Conservation (phyloP, 805 yeast species). For the Starmera dryadoides region DNA sequence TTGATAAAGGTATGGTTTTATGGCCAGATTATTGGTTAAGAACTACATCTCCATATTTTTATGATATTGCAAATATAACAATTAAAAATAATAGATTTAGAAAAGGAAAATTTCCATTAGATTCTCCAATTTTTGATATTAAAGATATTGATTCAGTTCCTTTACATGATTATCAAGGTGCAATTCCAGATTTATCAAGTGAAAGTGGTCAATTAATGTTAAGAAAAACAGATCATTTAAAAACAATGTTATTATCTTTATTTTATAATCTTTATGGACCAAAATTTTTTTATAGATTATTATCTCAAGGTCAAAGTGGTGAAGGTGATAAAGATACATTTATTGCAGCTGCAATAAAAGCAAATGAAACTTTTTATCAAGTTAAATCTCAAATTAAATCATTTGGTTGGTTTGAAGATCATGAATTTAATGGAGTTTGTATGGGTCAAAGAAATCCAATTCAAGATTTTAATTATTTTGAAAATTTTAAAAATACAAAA, state of each 20-base stretch:
- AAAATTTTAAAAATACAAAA: constrained; percentile 1
- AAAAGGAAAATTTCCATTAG: constrained; percentile 22
- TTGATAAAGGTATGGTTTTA: constrained; percentile 37
- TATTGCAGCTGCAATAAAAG: constrained; percentile 51
- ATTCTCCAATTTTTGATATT: constrained; percentile 15
- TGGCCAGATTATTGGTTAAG: constrained; percentile 90
- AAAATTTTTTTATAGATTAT: constrained; percentile 52
- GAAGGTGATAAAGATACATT: constrained; percentile 77
- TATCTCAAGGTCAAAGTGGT: constrained; percentile 67
- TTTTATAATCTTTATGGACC: constrained; percentile 67
- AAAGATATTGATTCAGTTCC: constrained; percentile 24
- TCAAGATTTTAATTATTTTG: constrained; percentile 35
- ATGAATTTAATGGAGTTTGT: constrained; percentile 50
- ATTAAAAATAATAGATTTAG: constrained; percentile 24
- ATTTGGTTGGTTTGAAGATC: constrained; percentile 31
- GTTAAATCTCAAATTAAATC: constrained; percentile 29
- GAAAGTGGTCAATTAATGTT: constrained; percentile 65
- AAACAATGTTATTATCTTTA: constrained; percentile 48
- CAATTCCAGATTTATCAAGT: constrained; percentile 58
- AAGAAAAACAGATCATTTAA: constrained; percentile 49
- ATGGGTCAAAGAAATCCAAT: constrained; percentile 69
- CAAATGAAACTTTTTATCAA: constrained; percentile 42
- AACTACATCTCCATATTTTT: constrained; percentile 63
- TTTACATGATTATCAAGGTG: constrained; percentile 51
- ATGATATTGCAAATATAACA: constrained; percentile 52